Evolutionary conservation across 495 filamentous ascomycete genomes (phyloP).

Genomic region (Tuber melanosporum): DNA sequence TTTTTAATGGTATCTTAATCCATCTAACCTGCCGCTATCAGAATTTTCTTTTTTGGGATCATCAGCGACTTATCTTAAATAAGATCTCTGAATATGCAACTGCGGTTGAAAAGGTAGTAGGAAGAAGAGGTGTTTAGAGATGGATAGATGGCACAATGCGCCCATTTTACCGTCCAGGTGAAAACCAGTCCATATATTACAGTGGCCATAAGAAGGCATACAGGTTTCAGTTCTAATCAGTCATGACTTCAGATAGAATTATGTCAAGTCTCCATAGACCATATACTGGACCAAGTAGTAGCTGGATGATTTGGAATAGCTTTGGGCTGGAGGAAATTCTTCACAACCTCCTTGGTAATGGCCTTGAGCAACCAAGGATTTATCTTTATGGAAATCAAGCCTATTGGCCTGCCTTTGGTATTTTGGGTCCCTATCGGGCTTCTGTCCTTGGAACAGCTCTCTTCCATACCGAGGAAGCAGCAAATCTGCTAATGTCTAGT

Average conservation of each 20-base stretch:
- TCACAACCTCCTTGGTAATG: background rate
- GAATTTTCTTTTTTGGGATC: too few species aligned
- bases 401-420: background rate
- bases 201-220: background rate
- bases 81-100: too few species aligned
- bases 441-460: background rate
- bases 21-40: too few species aligned
- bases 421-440: background rate
- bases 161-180: background rate
- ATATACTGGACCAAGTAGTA: background rate
- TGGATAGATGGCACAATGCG: background rate
- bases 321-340: background rate
- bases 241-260: background rate
- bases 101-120: background rate
- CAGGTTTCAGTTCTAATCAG: background rate
- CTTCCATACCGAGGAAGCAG: background rate
- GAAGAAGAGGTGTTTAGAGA: background rate
- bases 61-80: too few species aligned
- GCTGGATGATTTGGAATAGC: background rate
- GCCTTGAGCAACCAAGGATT: background rate
- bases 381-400: background rate
- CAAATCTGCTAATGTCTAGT: background rate
- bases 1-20: too few species aligned
- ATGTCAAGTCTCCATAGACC: background rate
- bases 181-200: background rate